Conservation (phyloP, 305 asterid genomes). For the Fraxinus paxiana region DNA sequence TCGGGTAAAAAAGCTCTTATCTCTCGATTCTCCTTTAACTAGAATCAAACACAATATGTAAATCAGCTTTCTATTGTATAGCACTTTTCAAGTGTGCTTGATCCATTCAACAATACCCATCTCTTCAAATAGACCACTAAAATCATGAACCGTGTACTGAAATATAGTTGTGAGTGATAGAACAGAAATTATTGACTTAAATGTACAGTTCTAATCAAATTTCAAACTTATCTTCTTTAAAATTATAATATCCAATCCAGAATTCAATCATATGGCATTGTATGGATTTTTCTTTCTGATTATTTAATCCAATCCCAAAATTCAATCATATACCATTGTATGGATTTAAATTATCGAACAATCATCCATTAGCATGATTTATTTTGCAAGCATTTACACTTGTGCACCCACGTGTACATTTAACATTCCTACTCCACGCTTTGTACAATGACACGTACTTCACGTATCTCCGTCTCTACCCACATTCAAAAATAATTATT, state of each 20-base stretch:
- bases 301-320: not conserved
- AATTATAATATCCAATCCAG: not conserved
- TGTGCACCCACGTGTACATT: constrained; percentile 4
- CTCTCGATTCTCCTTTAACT: not conserved
- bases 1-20: not conserved
- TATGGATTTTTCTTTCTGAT: not conserved
- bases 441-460: constrained; percentile 34
- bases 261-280: not conserved
- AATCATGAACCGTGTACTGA: not conserved
- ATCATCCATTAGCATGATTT: not conserved
- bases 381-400: not conserved
- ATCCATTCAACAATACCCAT: not conserved
- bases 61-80: not conserved
- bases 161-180: not conserved
- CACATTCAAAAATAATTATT: not conserved
- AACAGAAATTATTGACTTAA: not conserved
- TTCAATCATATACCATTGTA: not conserved
- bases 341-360: not conserved
- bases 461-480: constrained; percentile 30
- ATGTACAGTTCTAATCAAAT: not conserved
- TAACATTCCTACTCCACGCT: constrained; percentile 29
- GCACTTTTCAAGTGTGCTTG: not conserved
- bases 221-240: not conserved
- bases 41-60: not conserved
- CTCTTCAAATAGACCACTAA: not conserved